Evolutionary conservation across 2,329 filamentous ascomycete genomes (phyloP).

Genomic region (Fonsecaea nubica): DNA sequence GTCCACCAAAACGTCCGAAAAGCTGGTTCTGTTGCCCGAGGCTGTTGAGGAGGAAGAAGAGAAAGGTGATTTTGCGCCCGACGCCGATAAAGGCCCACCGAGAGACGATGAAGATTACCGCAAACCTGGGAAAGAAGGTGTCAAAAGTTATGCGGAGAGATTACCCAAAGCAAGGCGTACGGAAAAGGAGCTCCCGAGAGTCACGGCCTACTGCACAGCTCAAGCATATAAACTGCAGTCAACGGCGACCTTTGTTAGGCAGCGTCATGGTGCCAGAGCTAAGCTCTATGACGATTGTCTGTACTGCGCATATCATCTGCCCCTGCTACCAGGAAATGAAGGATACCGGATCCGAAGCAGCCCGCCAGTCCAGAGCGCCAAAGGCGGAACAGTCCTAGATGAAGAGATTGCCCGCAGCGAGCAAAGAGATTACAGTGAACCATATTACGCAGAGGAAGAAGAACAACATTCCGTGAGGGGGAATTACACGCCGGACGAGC

Average conservation of each 20-base stretch:
- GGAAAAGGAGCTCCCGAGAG: constrained; percentile 78
- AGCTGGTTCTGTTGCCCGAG: constrained; percentile 92
- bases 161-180: constrained; percentile 85
- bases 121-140: constrained; percentile 62
- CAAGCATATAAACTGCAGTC: constrained; percentile 89
- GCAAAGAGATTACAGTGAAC: constrained; percentile 84
- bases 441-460: constrained; percentile 79
- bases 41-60: constrained; percentile 64
- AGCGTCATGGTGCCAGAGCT: constrained; percentile 85
- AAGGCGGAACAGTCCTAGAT: constrained; percentile 89
- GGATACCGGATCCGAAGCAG: constrained; percentile 89
- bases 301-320: constrained; percentile 93
- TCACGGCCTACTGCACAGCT: constrained; percentile 96
- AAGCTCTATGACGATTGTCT: constrained; percentile 98
- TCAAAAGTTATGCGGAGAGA: constrained; percentile 94
- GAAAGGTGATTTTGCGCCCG: constrained; percentile 61
- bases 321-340: constrained; percentile 81
- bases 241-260: constrained; percentile 86
- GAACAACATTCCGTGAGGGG: constrained; percentile 55
- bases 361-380: constrained; percentile 88
- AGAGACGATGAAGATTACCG: constrained; percentile 66
- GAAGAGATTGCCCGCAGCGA: constrained; percentile 96
- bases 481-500: constrained; percentile 45
- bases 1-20: constrained; percentile 93
- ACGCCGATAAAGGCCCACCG: constrained; percentile 58